Conservation (phyloP, 2,329 filamentous ascomycete genomes). For the Fonsecaea pedrosoi region DNA sequence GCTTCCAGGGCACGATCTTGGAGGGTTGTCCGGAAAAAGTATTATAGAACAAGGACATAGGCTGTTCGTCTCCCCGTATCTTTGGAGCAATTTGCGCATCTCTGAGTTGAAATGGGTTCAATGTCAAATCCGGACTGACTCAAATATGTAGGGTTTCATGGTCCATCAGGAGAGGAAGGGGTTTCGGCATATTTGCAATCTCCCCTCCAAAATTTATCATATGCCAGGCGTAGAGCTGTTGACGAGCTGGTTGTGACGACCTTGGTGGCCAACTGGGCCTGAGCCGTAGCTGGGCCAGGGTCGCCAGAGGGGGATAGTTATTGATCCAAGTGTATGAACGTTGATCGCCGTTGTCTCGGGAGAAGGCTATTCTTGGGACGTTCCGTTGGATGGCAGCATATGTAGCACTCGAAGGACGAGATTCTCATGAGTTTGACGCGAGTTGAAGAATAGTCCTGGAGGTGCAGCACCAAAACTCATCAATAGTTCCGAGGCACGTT, state of each 20-base stretch:
- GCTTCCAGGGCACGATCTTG: no score
- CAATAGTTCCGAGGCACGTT: constrained; percentile 48
- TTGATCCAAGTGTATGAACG: constrained; percentile 56
- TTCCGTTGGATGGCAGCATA: constrained; percentile 59
- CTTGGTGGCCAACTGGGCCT: constrained; percentile 52
- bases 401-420: constrained; percentile 52
- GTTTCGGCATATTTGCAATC: not conserved
- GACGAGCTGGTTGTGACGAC: constrained; percentile 55
- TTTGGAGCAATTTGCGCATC: no score
- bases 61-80: no score
- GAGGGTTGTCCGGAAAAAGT: no score
- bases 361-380: constrained; percentile 60
- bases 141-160: no score
- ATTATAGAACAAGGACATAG: no score
- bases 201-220: no score
- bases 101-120: no score
- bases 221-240: constrained; percentile 43
- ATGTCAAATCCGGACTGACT: no score
- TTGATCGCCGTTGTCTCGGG: constrained; percentile 51
- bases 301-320: constrained; percentile 43
- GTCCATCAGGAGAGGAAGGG: not conserved
- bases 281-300: constrained; percentile 52
- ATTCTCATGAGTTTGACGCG: not conserved
- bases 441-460: not conserved
- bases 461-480: not conserved